Evolutionary conservation across 345 rosid species (phyloP).

Genomic region (Corchorus olitorius): DNA sequence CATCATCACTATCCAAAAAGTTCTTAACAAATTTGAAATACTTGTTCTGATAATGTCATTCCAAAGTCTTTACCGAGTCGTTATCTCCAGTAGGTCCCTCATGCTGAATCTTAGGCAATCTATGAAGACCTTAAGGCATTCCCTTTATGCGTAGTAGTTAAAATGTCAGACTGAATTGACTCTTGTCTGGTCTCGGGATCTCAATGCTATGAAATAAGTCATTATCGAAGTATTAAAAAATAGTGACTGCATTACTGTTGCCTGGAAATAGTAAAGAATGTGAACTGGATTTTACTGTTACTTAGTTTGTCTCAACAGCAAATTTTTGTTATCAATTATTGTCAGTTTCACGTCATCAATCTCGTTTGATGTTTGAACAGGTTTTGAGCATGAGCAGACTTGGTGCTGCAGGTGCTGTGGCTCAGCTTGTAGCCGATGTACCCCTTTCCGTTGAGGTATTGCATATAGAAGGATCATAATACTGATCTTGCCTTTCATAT

Average conservation of each 20-base stretch:
- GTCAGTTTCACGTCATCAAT: neutral
- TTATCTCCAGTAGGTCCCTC: slow-evolving; percentile 37
- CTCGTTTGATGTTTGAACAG: slow-evolving; percentile 33
- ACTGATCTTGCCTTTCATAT: neutral
- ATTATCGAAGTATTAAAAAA: slow-evolving; percentile 14
- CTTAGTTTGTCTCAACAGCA: neutral
- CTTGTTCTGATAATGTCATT: slow-evolving; percentile 7
- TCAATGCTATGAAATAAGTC: slow-evolving; percentile 18
- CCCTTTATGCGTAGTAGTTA: slow-evolving; percentile 31
- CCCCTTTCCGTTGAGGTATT: slow-evolving; percentile 65
- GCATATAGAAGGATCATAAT: neutral
- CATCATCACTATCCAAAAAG: slow-evolving; percentile 11
- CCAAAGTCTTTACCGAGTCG: slow-evolving; percentile 19
- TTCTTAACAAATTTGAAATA: slow-evolving; percentile 12
- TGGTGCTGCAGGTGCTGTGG: slow-evolving; percentile 75
- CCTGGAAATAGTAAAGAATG: slow-evolving; percentile 4
- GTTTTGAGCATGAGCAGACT: slow-evolving; percentile 77
- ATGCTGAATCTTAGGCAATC: slow-evolving; percentile 31
- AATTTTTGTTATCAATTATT: neutral
- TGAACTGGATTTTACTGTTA: slow-evolving; percentile 15
- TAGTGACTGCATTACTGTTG: slow-evolving; percentile 20
- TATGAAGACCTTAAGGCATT: slow-evolving; percentile 25
- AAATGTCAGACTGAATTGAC: slow-evolving; percentile 32
- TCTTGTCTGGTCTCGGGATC: slow-evolving; percentile 26
- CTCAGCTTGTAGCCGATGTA: slow-evolving; percentile 73